Evolutionary conservation across 2,329 filamentous ascomycete genomes (phyloP).

Genomic region (Epichloe elymi): DNA sequence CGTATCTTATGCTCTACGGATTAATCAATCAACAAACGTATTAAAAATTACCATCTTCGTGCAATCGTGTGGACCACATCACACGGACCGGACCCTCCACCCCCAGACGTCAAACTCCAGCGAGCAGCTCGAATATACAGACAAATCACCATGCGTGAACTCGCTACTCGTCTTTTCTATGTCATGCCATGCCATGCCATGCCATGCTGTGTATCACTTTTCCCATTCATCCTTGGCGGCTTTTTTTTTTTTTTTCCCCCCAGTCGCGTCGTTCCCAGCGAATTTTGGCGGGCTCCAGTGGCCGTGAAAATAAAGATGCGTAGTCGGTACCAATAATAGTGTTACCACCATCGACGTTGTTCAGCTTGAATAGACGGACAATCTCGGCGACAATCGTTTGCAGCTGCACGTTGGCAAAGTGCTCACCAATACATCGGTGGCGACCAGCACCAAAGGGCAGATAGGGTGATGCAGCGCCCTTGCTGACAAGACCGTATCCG

Average conservation of each 20-base stretch:
- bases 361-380: slow-evolving; percentile 68
- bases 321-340: slow-evolving; percentile 58
- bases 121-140: slow-evolving; percentile 1
- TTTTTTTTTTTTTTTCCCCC: not conserved
- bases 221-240: not conserved
- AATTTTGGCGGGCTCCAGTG: slow-evolving; percentile 56
- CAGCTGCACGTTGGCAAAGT: slow-evolving; percentile 88
- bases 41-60: slow-evolving; percentile 4
- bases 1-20: not conserved
- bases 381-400: slow-evolving; percentile 70
- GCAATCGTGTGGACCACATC: not conserved
- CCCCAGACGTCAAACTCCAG: slow-evolving; percentile 2
- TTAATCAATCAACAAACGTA: not conserved
- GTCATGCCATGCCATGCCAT: not conserved
- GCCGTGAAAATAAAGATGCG: slow-evolving; percentile 59
- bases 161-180: not conserved
- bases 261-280: slow-evolving; percentile 59
- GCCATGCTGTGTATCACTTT: not conserved
- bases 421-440: slow-evolving; percentile 91
- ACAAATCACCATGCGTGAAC: not conserved
- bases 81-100: not conserved
- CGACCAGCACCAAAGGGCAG: slow-evolving; percentile 87
- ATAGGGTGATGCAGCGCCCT: slow-evolving; percentile 81
- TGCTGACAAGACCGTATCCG: slow-evolving; percentile 84
- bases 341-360: slow-evolving; percentile 58